These are phyloP conservation scores for Cornus controversa DNA, from an alignment of 148 eudicot species.

Conservation along the genomic window DNA sequence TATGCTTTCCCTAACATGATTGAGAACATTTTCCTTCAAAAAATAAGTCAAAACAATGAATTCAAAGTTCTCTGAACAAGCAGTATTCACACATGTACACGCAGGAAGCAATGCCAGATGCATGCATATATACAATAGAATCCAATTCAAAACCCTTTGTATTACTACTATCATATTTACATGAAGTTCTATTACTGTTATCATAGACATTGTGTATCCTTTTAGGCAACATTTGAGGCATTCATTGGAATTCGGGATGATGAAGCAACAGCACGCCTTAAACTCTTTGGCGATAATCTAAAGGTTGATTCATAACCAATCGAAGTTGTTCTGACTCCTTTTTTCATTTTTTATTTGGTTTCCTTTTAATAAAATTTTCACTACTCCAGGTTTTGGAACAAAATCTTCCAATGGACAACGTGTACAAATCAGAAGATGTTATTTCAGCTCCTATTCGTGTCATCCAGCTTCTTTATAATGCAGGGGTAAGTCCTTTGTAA, in stretches of 20 bases:
- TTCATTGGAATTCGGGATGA: constrained; percentile 91
- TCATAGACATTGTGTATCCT: not conserved
- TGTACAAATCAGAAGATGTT: constrained; percentile 76
- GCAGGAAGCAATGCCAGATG: not conserved
- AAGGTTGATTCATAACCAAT: constrained; percentile 36
- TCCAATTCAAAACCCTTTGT: not conserved
- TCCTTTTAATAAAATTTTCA: constrained; percentile 1
- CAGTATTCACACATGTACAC: not conserved
- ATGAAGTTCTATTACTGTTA: not conserved
- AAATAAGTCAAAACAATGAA: not conserved
- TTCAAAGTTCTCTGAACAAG: not conserved
- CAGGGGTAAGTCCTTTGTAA: constrained; percentile 65
- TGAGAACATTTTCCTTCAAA: not conserved
- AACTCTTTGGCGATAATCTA: constrained; percentile 80
- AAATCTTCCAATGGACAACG: constrained; percentile 87
- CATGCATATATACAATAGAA: not conserved
- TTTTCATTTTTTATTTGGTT: not conserved
- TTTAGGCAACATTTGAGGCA: constrained; percentile 93
- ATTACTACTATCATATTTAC: not conserved
- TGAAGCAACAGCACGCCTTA: constrained; percentile 74
- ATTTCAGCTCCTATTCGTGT: constrained; percentile 93
- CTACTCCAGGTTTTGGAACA: constrained; percentile 73
- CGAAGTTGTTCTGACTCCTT: not conserved
- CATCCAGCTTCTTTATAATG: constrained; percentile 80
- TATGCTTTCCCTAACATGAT: not conserved